A percentile compares a stretch with the other conserved stretches of the same genome.
These are phyloP conservation scores for Coniochaeta sp. DNA, from an alignment of 2,329 filamentous ascomycete species.

Conservation along the genomic window DNA sequence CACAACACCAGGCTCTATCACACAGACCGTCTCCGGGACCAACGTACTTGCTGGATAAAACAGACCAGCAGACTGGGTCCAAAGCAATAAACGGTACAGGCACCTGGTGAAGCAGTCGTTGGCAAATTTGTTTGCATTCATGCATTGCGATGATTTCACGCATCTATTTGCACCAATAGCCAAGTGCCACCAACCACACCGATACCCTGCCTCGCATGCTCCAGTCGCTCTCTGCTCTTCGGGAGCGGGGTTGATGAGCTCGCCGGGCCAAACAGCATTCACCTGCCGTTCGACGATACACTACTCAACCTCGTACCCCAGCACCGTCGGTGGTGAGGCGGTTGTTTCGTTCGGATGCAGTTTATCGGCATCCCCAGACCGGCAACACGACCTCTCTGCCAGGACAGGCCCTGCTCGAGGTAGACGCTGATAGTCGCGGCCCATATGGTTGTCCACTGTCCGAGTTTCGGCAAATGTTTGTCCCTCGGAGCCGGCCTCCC, in stretches of 20 bases:
- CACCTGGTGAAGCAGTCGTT: neutral
- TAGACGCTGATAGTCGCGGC: neutral
- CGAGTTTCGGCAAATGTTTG: neutral
- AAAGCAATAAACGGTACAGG: neutral
- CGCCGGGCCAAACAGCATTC: neutral
- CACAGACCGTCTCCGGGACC: neutral
- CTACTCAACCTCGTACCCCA: neutral
- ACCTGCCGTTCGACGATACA: neutral
- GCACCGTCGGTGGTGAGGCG: neutral
- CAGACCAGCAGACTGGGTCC: neutral
- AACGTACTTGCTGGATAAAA: neutral
- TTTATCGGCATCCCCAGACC: neutral
- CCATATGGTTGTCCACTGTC: neutral
- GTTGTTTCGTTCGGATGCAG: neutral
- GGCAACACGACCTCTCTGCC: neutral
- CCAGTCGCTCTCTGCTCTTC: neutral
- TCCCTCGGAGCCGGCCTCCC: neutral
- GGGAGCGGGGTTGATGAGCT: neutral
- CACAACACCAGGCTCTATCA: neutral
- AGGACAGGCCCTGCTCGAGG: neutral
- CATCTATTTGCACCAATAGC: neutral
- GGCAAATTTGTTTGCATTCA: neutral
- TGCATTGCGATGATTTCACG: neutral
- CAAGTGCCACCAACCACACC: neutral
- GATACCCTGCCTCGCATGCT: neutral